Conservation (phyloP, 495 filamentous ascomycete genomes). For the Hypoxylon fragiforme region DNA sequence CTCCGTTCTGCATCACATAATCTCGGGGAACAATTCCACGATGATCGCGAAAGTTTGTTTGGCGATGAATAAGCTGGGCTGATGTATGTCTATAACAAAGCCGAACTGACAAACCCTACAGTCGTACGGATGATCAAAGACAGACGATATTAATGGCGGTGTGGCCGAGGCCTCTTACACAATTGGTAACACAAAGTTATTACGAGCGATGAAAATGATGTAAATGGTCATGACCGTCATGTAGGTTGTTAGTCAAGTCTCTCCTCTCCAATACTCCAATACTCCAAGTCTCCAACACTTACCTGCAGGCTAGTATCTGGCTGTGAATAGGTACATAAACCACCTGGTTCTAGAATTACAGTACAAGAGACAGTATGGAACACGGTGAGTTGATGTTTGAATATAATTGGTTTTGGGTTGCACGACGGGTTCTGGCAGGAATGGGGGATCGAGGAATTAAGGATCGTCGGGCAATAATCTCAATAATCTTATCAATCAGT, state of each 20-base stretch:
- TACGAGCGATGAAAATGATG: not conserved
- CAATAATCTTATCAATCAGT: constrained; percentile 35
- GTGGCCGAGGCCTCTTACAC: constrained; percentile 1
- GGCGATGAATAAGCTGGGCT: constrained; percentile 7
- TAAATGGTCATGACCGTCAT: no score
- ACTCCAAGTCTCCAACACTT: no score
- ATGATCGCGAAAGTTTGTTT: no score
- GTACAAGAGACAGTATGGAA: constrained; percentile 9
- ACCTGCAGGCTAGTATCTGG: no score
- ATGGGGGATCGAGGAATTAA: constrained; percentile 21
- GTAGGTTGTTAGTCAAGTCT: no score
- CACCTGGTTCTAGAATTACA: constrained; percentile 23
- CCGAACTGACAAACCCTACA: not conserved
- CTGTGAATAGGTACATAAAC: no score
- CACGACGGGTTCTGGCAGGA: constrained; percentile 21
- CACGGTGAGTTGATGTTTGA: not conserved
- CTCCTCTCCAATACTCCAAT: no score
- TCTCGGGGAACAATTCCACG: no score
- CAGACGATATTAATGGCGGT: constrained; percentile 1
- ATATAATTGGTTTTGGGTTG: not conserved
- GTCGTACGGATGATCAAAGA: constrained; percentile 1
- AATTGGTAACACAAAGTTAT: not conserved
- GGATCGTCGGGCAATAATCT: constrained; percentile 24
- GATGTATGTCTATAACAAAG: not conserved
- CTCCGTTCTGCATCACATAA: constrained; percentile 6